These are phyloP conservation scores for Sphagnurus paluster DNA, from an alignment of 1,284 basidiomycete species.

Conservation along the genomic window DNA sequence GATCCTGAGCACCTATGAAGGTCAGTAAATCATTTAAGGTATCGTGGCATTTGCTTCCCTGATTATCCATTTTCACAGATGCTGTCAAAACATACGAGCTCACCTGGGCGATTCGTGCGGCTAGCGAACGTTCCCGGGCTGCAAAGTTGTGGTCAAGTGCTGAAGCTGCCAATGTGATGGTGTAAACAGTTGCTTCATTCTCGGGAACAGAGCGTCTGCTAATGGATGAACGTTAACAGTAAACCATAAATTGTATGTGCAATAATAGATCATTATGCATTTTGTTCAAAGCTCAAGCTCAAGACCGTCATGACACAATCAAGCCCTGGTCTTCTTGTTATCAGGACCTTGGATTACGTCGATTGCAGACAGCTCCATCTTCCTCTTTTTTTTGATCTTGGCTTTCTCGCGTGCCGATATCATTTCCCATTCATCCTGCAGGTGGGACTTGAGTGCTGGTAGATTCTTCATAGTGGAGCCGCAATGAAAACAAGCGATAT, in stretches of 20 bases:
- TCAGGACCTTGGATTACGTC: not conserved
- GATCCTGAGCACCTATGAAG: conserved; percentile 77
- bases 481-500: conserved; percentile 73
- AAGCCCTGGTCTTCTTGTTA: conserved; percentile 14
- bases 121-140: conserved; percentile 62
- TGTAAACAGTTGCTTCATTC: conserved; percentile 8
- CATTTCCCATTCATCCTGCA: conserved; percentile 63
- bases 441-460: conserved; percentile 73
- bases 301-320: too few species aligned
- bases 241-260: too few species aligned
- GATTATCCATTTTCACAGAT: conserved; percentile 44
- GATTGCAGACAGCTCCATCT: conserved; percentile 22
- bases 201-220: too few species aligned
- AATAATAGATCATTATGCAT: too few species aligned
- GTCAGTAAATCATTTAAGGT: conserved; percentile 34
- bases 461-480: conserved; percentile 65
- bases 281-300: too few species aligned
- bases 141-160: conserved; percentile 29
- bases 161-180: conserved; percentile 13
- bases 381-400: conserved; percentile 36
- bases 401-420: conserved; percentile 38
- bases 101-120: conserved; percentile 84
- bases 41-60: not conserved
- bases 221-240: too few species aligned
- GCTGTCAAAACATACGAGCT: conserved; percentile 86